Conservation (phyloP, 139 green algal genomes). For the Coelastrella sp. region DNA sequence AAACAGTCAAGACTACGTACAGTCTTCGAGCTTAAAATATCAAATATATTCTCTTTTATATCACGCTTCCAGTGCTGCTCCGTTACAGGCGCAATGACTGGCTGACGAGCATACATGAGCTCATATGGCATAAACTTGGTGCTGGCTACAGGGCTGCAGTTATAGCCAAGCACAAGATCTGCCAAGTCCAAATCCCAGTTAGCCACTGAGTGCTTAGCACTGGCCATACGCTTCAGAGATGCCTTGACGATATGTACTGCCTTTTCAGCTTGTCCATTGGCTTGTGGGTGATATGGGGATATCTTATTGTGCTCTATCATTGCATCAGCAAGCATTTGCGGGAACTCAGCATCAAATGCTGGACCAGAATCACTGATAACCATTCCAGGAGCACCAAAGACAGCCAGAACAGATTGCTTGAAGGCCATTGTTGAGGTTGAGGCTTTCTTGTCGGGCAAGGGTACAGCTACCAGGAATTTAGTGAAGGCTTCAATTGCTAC, state of each 20-base stretch:
- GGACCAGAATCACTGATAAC: not conserved
- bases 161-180: not conserved
- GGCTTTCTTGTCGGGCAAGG: not conserved
- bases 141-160: not conserved
- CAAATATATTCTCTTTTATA: no score
- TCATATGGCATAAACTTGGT: constrained; percentile 27
- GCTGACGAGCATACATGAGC: constrained; percentile 33
- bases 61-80: no score
- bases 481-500: not conserved
- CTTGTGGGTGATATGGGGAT: no score
- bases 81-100: constrained; percentile 9
- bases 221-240: no score
- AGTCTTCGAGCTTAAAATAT: no score
- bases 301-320: no score
- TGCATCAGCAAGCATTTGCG: not conserved
- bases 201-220: not conserved
- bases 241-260: no score
- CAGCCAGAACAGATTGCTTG: not conserved
- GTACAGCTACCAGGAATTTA: not conserved
- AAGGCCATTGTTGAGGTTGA: not conserved
- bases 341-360: not conserved
- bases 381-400: not conserved
- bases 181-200: not conserved
- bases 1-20: no score
- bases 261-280: no score